Percentiles rank a stretch among this genome's conserved stretches.
These are phyloP conservation scores for Hippophae tibetana DNA, from an alignment of 306 rosid species.

Conservation along the genomic window DNA sequence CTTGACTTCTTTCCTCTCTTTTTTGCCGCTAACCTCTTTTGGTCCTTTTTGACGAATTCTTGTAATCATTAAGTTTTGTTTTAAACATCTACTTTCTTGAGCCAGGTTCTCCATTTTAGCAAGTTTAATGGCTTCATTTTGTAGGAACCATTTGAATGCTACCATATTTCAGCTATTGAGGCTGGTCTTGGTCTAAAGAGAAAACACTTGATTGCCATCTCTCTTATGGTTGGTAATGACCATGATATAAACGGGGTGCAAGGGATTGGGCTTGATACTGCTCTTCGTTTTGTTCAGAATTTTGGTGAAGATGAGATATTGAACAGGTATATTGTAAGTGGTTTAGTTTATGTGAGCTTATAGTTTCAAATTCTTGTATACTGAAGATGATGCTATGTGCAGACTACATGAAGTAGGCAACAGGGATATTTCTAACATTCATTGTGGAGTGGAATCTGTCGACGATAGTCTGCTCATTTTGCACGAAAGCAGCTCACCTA, in stretches of 20 bases:
- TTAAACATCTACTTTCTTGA: too few species aligned
- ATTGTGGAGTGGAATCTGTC: slow-evolving; percentile 19
- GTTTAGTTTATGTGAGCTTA: not conserved
- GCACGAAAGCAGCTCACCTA: slow-evolving; percentile 32
- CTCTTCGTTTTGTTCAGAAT: slow-evolving; percentile 60
- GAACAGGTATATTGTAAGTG: slow-evolving; percentile 39
- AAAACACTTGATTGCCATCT: slow-evolving; percentile 70
- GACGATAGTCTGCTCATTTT: slow-evolving; percentile 26
- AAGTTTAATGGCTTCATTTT: slow-evolving; percentile 24
- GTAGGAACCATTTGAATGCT: slow-evolving; percentile 93
- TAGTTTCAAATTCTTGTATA: not conserved
- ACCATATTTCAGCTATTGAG: slow-evolving; percentile 76
- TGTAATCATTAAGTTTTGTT: too few species aligned
- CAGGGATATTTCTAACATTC: slow-evolving; percentile 33
- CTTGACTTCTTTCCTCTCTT: too few species aligned
- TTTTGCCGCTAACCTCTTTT: too few species aligned
- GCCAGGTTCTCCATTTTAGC: not conserved
- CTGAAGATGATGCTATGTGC: slow-evolving; percentile 23
- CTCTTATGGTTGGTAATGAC: slow-evolving; percentile 91
- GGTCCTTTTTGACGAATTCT: too few species aligned
- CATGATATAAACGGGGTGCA: slow-evolving; percentile 65
- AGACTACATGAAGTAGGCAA: slow-evolving; percentile 72
- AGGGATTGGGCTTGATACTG: slow-evolving; percentile 77
- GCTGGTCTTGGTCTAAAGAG: slow-evolving; percentile 84
- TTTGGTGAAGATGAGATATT: slow-evolving; percentile 68